Evolutionary conservation across 805 yeast species (phyloP).

Genomic region (Grigorovia humatica): DNA sequence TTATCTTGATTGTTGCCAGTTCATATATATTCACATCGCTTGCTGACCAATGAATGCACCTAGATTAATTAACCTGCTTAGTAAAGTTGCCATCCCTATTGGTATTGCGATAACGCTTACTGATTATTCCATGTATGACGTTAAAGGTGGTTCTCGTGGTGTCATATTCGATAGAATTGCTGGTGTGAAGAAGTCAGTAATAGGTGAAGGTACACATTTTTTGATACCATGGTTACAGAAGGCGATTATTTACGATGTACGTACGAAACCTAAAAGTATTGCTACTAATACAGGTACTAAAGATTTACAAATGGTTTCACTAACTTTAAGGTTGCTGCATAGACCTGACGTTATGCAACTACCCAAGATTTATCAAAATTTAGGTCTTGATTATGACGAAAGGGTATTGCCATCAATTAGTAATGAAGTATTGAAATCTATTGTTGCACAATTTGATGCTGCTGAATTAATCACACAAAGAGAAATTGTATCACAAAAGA

Average conservation of each 20-base stretch:
- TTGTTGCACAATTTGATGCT: constrained; percentile 91
- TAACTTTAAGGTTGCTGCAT: constrained; percentile 86
- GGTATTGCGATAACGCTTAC: constrained; percentile 62
- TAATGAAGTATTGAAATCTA: constrained; percentile 79
- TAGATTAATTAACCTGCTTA: constrained; percentile 20
- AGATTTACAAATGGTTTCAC: constrained; percentile 89
- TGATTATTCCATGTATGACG: constrained; percentile 85
- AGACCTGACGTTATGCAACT: constrained; percentile 80
- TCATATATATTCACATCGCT: no score
- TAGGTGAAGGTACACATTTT: constrained; percentile 97
- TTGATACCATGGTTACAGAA: constrained; percentile 92
- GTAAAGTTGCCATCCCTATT: constrained; percentile 53
- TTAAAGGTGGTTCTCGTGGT: constrained; percentile 91
- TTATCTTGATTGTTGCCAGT: no score
- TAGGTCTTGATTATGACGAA: constrained; percentile 93
- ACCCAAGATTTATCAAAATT: constrained; percentile 79
- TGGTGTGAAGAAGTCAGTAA: constrained; percentile 81
- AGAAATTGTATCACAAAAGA: constrained; percentile 83
- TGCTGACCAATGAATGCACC: background rate
- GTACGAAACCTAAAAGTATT: constrained; percentile 91
- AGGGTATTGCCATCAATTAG: constrained; percentile 88
- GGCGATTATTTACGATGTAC: constrained; percentile 82
- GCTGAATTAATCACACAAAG: constrained; percentile 96
- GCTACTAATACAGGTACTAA: constrained; percentile 94
- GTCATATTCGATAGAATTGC: constrained; percentile 84